Base-by-base conservation (phyloP, 2,329 filamentous ascomycete species). In the Thielaviopsis punctulata region DNA sequence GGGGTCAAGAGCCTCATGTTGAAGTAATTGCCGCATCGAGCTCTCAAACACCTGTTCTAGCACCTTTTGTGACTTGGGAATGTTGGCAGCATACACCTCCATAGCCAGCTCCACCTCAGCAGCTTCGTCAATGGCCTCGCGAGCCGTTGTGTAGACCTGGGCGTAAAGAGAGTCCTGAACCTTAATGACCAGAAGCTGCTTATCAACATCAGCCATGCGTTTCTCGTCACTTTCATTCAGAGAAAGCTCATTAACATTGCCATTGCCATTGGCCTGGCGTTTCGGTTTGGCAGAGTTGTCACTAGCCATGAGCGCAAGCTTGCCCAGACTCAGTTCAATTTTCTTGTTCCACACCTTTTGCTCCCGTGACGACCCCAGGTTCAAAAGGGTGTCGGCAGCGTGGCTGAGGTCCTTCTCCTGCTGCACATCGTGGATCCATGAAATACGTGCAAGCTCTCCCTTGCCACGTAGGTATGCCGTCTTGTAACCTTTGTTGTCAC, bases 341-440 rank as follows among this genome's bases (percentile, higher is more conserved):
- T 93, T 92, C 69, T 94, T 93, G 67, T 80, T 87, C 90, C 90
- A 96, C 3, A 92, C 68, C 59, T 89, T 83, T 50, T 79, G 76
- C 64, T 95, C 89, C 51, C 79, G 77, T 48, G 74, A 73, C 19
- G 82, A 69, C 0, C 86, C 88, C 19, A 89, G 72, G 7, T 77
- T 70, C 44, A 84, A 70, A 46, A 98, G 73, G 0, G 81, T 83
- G 43, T 78, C 69, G 4, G 83, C 81, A 10, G 90, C 89, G 52
- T 78, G 75, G 12, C 77, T 71, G 57, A 87, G 87, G 59, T 95
- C 80, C 54, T 80, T 73, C 62, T 92, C 85, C 22, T 77, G 75
- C 55, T 80, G 73, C 7, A 96, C 75, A 62, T 96, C 89, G 63
- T 98, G 93, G 68, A 98, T 94, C 92, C 92, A 98, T 48, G 82